Percentiles rank a stretch among this genome's conserved stretches.
These are phyloP conservation scores for Penicillium lagena DNA, from an alignment of 495 filamentous ascomycete genomes.

Conservation along the genomic window DNA sequence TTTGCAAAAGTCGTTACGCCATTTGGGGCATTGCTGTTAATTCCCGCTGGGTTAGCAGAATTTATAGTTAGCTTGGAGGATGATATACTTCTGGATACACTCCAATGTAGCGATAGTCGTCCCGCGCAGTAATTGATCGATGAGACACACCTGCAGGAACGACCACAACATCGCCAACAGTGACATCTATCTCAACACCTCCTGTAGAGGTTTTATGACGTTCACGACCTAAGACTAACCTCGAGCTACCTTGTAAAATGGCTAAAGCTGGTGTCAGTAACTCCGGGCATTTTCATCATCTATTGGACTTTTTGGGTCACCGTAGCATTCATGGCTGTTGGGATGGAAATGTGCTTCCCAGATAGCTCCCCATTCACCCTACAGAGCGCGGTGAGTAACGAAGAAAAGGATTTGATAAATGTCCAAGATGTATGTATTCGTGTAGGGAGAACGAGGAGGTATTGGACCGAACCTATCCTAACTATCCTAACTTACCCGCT, in stretches of 20 bases:
- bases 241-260: constrained; percentile 1
- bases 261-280: neutral
- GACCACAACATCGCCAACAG: constrained; percentile 4
- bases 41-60: neutral
- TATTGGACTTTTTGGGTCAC: neutral
- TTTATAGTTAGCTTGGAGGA: neutral
- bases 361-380: constrained; percentile 5
- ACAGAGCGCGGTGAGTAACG: neutral
- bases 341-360: constrained; percentile 7
- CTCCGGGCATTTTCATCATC: neutral
- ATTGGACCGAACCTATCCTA: neutral
- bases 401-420: neutral
- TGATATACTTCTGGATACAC: constrained; percentile 1
- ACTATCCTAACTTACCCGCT: neutral
- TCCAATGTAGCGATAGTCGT: constrained; percentile 5
- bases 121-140: neutral
- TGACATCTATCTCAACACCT: constrained; percentile 5
- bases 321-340: constrained; percentile 7
- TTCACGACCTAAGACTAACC: constrained; percentile 1
- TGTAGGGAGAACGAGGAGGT: neutral
- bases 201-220: neutral
- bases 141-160: constrained; percentile 5
- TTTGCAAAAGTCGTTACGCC: constrained; percentile 4
- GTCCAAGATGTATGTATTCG: neutral
- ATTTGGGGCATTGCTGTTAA: neutral